Percentiles rank a stretch among this genome's conserved stretches.
Evolutionary conservation across 495 filamentous ascomycete genomes (phyloP).

Genomic region (Penicillium argentinense): DNA sequence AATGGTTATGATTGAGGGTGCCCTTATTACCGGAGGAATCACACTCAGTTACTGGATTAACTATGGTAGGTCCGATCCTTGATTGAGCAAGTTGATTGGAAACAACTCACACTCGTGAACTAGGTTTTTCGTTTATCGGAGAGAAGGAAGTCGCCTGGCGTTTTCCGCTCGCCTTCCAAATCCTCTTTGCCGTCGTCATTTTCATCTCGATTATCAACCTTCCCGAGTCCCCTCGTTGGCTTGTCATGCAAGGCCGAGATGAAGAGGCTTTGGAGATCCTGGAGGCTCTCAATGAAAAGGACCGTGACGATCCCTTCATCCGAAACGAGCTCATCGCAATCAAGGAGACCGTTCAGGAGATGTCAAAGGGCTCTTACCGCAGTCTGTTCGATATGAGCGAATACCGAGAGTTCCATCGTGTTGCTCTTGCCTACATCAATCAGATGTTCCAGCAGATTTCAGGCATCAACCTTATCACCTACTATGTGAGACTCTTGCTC

Average conservation of each 20-base stretch:
- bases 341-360: constrained; percentile 67
- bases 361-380: constrained; percentile 55
- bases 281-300: constrained; percentile 42
- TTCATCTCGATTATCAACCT: constrained; percentile 56
- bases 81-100: background rate
- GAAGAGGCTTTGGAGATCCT: constrained; percentile 65
- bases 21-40: constrained; percentile 66
- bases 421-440: constrained; percentile 61
- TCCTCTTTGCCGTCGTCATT: constrained; percentile 61
- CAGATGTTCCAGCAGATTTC: constrained; percentile 54
- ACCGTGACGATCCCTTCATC: constrained; percentile 50
- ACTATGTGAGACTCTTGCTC: constrained; percentile 55
- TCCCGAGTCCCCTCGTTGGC: constrained; percentile 73
- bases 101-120: background rate
- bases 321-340: constrained; percentile 53
- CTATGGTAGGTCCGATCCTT: constrained; percentile 43
- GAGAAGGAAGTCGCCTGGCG: constrained; percentile 61
- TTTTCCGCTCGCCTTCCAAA: constrained; percentile 72
- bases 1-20: constrained; percentile 73
- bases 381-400: constrained; percentile 50
- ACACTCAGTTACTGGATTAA: constrained; percentile 72
- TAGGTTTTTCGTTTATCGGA: constrained; percentile 57
- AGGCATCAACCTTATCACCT: constrained; percentile 71
- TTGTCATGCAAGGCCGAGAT: constrained; percentile 62
- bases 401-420: constrained; percentile 67